phyloP scores from a whole-genome alignment of 2,329 filamentous ascomycete species.

The Plenodomus biglobosus region DNA sequence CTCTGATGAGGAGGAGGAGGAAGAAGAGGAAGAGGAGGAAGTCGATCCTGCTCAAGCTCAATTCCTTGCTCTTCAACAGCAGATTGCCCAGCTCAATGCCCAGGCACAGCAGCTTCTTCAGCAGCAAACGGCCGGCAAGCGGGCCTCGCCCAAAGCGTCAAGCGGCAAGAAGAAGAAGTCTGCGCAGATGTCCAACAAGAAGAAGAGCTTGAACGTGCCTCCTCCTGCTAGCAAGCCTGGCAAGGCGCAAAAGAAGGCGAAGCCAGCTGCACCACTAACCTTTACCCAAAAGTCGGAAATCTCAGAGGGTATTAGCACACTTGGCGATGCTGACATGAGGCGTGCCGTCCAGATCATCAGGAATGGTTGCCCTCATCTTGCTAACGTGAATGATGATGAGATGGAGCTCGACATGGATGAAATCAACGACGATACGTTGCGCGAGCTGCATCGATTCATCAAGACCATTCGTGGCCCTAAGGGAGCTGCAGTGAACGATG shows the following conservation, averaged over 20 bases:
- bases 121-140: slow-evolving; percentile 50
- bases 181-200: slow-evolving; percentile 22
- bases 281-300: slow-evolving; percentile 89
- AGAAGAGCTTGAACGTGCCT: slow-evolving; percentile 33
- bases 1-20: slow-evolving; percentile 67
- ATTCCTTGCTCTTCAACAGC: slow-evolving; percentile 58
- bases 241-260: slow-evolving; percentile 49
- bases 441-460: slow-evolving; percentile 59
- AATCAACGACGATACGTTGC: slow-evolving; percentile 56
- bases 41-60: slow-evolving; percentile 48
- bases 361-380: slow-evolving; percentile 71
- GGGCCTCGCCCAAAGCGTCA: slow-evolving; percentile 54
- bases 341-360: slow-evolving; percentile 89
- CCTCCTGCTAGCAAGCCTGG: slow-evolving; percentile 34
- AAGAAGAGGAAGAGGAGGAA: slow-evolving; percentile 66
- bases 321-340: slow-evolving; percentile 76
- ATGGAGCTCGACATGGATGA: slow-evolving; percentile 68
- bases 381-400: slow-evolving; percentile 58
- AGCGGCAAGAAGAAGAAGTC: slow-evolving; percentile 50
- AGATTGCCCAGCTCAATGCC: slow-evolving; percentile 67
- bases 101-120: slow-evolving; percentile 61
- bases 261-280: slow-evolving; percentile 67
- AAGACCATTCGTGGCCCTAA: slow-evolving; percentile 45
- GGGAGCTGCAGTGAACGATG: slow-evolving; percentile 45
- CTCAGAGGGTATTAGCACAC: slow-evolving; percentile 77